These are phyloP conservation scores for Aeschynomene evenia DNA, from an alignment of 306 rosid species.

Conservation along the genomic window DNA sequence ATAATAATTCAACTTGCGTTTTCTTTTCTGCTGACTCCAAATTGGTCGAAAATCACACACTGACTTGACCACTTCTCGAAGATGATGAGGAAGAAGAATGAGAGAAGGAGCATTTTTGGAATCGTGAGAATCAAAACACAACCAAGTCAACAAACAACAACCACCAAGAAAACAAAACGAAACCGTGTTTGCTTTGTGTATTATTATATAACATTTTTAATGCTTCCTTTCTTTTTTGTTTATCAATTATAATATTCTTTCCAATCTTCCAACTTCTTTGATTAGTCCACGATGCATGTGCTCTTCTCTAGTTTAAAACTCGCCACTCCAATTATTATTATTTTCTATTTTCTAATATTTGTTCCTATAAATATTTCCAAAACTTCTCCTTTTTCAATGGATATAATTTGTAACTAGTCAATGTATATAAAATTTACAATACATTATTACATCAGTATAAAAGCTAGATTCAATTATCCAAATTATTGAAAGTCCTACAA, in stretches of 20 bases:
- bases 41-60: conserved; percentile 21
- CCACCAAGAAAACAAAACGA: conserved; percentile 29
- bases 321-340: background rate
- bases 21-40: background rate
- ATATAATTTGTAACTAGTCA: too few species aligned
- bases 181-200: conserved; percentile 40
- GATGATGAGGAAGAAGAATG: background rate
- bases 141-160: conserved; percentile 45
- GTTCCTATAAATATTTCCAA: too few species aligned
- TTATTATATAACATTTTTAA: background rate
- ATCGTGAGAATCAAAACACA: conserved; percentile 15
- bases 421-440: too few species aligned
- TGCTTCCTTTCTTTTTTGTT: background rate
- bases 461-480: too few species aligned
- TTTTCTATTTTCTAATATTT: background rate
- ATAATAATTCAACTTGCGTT: background rate
- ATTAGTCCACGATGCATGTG: conserved; percentile 15
- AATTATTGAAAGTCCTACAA: too few species aligned
- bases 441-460: too few species aligned
- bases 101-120: background rate
- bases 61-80: conserved; percentile 33
- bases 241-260: background rate
- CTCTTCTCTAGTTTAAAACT: conserved; percentile 5
- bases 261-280: background rate
- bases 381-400: too few species aligned